Base-by-base conservation (phyloP, 768 basidiomycete genomes). In the Lactifluus piperatus region DNA sequence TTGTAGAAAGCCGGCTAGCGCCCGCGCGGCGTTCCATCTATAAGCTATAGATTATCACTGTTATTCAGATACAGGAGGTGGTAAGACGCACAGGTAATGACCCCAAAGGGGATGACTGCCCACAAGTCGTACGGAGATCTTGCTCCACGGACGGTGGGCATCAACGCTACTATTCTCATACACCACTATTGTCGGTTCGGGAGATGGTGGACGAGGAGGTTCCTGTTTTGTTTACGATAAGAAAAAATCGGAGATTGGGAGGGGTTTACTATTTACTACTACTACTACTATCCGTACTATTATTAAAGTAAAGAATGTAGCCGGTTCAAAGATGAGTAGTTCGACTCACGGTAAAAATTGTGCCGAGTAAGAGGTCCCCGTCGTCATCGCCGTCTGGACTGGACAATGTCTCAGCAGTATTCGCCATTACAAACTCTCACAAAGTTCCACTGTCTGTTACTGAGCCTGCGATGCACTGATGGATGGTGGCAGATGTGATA, bases 81-180 rank as follows among this genome's bases (percentile, higher is more conserved):
- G n/a, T 27, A 7, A 8, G 1, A 66, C 75, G 60, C 64, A 91
- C 89, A 91, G 69, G 67, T 90, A 75, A 67, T 91, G 88, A 1
- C 82, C 90, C 89, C 89, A 92, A 4, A 92, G 73, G 1, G 88
- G 85, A 67, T 91, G 91, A 1, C 79, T 79, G 14, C 91, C 91
- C 0, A 93, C 87, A 7, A 93, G 77, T 59, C 81, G 74, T 41
- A 93, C 85, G 5, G 73, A 71, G 16, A 93, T 74, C 34, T 76
- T 37, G 22, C 59, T 64, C 72, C 72, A 72, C 8, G 24, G 14
- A 11, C 8, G 16, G 16, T 16, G 41, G 14, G 4, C 41, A 9
- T 22, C 41, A 22, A 6, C 3, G 10, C 2, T 10, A 20, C 56
- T 32, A 18, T 64, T 60, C 8, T 68, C 63, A 66, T 83, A 89